Evolutionary conservation across 768 basidiomycete genomes (phyloP).

Genomic region (Russula olivacea): DNA sequence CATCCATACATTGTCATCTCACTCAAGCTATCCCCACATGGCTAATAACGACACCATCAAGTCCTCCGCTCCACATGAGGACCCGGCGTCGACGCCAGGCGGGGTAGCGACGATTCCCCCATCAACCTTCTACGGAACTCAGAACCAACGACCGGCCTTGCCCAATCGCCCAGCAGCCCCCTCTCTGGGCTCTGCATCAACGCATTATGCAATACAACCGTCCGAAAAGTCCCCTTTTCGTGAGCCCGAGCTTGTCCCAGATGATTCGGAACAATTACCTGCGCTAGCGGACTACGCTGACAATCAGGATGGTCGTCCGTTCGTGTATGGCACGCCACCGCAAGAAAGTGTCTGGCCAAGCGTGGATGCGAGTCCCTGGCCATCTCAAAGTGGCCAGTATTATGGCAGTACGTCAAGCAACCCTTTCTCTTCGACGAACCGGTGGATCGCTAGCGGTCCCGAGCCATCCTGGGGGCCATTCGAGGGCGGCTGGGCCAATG

Average conservation of each 20-base stretch:
- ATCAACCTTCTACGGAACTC: slow-evolving; percentile 19
- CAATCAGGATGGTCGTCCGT: slow-evolving; percentile 17
- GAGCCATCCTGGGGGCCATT: slow-evolving; percentile 10
- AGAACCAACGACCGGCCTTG: slow-evolving; percentile 31
- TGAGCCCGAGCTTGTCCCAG: slow-evolving; percentile 31
- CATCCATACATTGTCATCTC: neutral
- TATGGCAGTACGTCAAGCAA: slow-evolving; percentile 13
- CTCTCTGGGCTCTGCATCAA: slow-evolving; percentile 35
- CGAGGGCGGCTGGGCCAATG: slow-evolving; percentile 17
- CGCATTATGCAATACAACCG: slow-evolving; percentile 29
- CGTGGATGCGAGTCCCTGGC: slow-evolving; percentile 11
- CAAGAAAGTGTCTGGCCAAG: slow-evolving; percentile 12
- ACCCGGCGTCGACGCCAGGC: neutral
- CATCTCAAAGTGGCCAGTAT: slow-evolving; percentile 5
- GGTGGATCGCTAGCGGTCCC: slow-evolving; percentile 19
- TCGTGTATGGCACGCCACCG: slow-evolving; percentile 13
- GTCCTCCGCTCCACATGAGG: neutral
- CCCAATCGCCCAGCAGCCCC: slow-evolving; percentile 32
- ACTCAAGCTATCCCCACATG: slow-evolving; percentile 1
- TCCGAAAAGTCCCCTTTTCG: slow-evolving; percentile 29
- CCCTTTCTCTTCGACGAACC: slow-evolving; percentile 9
- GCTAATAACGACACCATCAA: slow-evolving; percentile 7
- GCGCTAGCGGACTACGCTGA: slow-evolving; percentile 5
- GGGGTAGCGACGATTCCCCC: slow-evolving; percentile 29
- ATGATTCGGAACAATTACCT: slow-evolving; percentile 20